Percentiles rank a stretch among this genome's conserved stretches.
phyloP scores from a whole-genome alignment of 768 basidiomycete species.

The Boletus reticulatus region DNA sequence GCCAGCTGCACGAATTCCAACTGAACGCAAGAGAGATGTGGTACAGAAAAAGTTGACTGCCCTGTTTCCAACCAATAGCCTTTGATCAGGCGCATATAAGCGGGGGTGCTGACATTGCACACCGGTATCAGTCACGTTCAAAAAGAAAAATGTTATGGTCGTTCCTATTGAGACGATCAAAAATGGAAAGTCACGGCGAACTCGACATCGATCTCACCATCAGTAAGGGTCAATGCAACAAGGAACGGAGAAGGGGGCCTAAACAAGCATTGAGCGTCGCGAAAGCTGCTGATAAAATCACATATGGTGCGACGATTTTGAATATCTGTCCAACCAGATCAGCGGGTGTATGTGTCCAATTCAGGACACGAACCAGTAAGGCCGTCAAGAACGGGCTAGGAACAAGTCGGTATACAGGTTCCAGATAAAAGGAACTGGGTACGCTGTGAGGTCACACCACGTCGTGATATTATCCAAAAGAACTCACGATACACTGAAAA shows the following conservation, averaged over 20 bases:
- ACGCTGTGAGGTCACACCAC: background rate
- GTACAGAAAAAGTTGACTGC: constrained; percentile 84
- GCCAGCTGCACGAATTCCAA: constrained; percentile 69
- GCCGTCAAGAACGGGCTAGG: constrained; percentile 79
- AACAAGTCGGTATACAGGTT: constrained; percentile 83
- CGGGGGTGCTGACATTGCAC: constrained; percentile 11
- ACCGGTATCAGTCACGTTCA: constrained; percentile 80
- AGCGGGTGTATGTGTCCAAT: constrained; percentile 1
- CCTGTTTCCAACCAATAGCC: constrained; percentile 91
- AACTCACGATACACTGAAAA: constrained; percentile 65
- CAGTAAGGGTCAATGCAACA: constrained; percentile 60
- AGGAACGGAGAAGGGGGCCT: constrained; percentile 75
- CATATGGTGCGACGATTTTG: constrained; percentile 80
- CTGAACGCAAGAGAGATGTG: constrained; percentile 78
- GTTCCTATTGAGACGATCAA: constrained; percentile 47
- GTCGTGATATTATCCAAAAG: background rate
- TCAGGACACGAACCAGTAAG: constrained; percentile 49
- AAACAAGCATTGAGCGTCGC: constrained; percentile 67
- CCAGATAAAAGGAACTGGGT: constrained; percentile 75
- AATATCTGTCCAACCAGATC: constrained; percentile 48
- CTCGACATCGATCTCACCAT: constrained; percentile 7
- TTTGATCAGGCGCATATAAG: constrained; percentile 16
- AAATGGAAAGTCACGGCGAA: background rate
- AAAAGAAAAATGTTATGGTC: constrained; percentile 84
- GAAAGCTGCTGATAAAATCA: constrained; percentile 69